Evolutionary conservation across 345 rosid species (phyloP), one percentile per base, ranked within the genome.

Genomic region (Hevea brasiliensis): DNA sequence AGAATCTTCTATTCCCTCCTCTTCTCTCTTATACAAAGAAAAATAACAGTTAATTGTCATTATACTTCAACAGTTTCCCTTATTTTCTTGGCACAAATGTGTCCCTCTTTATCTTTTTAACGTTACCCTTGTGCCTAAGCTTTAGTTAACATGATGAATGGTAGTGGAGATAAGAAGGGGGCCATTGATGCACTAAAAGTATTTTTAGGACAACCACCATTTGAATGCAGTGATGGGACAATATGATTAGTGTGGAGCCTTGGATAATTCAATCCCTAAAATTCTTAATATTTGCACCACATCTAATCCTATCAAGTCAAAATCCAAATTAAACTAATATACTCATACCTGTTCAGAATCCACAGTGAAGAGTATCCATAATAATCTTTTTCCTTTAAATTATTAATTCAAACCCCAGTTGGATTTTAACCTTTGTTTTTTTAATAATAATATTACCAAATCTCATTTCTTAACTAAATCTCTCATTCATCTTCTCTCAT

Each of bases 231-330:
- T 70, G 85, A 78, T 71, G 68, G 76, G 83, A 74, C 82, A 81
- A 73, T 78, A 85, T 85, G 71, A 85, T 86, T 79, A 80, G 48
- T 47, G 81, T 82, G 84, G 90, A 84, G 84, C 84, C 78, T 80
- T 60, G n/a, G 67, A 15, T 47, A 8, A 61, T 68, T 35, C 65
- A 73, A 41, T 48, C 66, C 72, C n/a, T n/a, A n/a, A 32, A 41
- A 41, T 41, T 41, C 8, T 55, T 55, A 5, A 61, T 59, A 50
- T 35, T 35, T n/a, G n/a, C n/a, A n/a, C n/a, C n/a, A n/a, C n/a
- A n/a, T n/a, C n/a, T n/a, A n/a, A n/a, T n/a, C n/a, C n/a, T n/a
- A n/a, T n/a, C n/a, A n/a, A n/a, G n/a, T n/a, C n/a, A n/a, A n/a
- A n/a, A n/a, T n/a, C n/a, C n/a, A n/a, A n/a, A n/a, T n/a, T n/a